Conservation (phyloP, 192 early-diverging fungal species). For the Coemansia sp. region DNA sequence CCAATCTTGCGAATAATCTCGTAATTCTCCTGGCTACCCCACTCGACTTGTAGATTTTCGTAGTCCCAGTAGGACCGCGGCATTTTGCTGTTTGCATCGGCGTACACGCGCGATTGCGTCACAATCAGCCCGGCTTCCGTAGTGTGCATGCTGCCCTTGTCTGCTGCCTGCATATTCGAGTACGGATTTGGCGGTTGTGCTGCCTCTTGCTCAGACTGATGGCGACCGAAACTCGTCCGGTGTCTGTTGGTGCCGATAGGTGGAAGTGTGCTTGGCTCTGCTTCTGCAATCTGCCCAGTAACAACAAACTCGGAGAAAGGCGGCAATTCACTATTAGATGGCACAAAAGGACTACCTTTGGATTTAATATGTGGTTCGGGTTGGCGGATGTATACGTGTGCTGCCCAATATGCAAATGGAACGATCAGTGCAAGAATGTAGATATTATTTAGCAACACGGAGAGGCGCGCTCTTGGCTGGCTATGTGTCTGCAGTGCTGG, state of each 20-base stretch:
- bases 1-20: conserved; percentile 98
- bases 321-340: conserved; percentile 5
- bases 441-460: conserved; percentile 12
- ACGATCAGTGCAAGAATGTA: conserved; percentile 19
- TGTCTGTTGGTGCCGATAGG: conserved; percentile 8
- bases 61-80: conserved; percentile 95
- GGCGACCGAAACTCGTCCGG: conserved; percentile 26
- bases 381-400: conserved; percentile 7
- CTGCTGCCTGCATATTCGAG: conserved; percentile 32
- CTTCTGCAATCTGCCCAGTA: conserved; percentile 3
- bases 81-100: conserved; percentile 80
- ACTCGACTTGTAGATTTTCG: conserved; percentile 87
- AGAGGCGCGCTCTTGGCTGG: conserved; percentile 8
- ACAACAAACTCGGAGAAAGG: conserved; percentile 1
- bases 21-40: conserved; percentile 95
- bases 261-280: conserved; percentile 1
- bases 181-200: not conserved
- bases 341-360: not conserved
- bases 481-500: not conserved
- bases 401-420: conserved; percentile 19
- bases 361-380: conserved; percentile 10
- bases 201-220: not conserved
- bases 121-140: conserved; percentile 41
- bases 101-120: conserved; percentile 81
- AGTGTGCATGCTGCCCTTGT: conserved; percentile 20